Evolutionary conservation across 2,329 filamentous ascomycete species (phyloP).

Genomic region (Periconia sp.): DNA sequence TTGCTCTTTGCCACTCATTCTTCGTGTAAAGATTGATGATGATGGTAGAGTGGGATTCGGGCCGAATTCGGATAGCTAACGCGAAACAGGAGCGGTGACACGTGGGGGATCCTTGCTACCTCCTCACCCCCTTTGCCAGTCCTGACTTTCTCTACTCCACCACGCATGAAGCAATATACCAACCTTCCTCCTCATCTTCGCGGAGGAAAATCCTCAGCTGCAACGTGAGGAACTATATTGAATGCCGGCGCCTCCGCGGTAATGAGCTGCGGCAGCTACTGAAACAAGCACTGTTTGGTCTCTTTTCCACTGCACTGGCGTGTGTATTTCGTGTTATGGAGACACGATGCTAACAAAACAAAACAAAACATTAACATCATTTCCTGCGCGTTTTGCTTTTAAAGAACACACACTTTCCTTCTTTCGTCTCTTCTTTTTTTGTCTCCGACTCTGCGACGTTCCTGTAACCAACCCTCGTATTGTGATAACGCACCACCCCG

Average conservation of each 20-base stretch:
- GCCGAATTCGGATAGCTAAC: neutral
- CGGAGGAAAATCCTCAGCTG: neutral
- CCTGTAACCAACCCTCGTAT: neutral
- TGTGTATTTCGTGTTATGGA: neutral
- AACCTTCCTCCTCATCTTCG: neutral
- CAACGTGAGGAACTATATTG: neutral
- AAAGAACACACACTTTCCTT: neutral
- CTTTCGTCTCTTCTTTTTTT: neutral
- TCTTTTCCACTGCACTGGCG: constrained; percentile 2
- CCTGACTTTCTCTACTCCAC: neutral
- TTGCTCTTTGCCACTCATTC: neutral
- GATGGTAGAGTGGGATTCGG: neutral
- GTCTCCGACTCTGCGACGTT: neutral
- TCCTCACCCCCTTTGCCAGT: neutral
- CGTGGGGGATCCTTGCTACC: neutral
- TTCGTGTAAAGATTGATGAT: too few relatives aligned
- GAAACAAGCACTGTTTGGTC: constrained; percentile 12
- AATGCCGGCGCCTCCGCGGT: neutral
- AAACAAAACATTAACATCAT: neutral
- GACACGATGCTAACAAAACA: neutral
- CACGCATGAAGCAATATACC: too few relatives aligned
- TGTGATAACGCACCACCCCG: neutral
- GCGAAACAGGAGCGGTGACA: neutral
- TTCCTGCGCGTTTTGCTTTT: neutral
- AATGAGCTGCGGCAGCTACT: constrained; percentile 1